These are phyloP conservation scores for Kalanchoe fedtschenkoi DNA, from an alignment of 164 flowering plant species.

Conservation along the genomic window DNA sequence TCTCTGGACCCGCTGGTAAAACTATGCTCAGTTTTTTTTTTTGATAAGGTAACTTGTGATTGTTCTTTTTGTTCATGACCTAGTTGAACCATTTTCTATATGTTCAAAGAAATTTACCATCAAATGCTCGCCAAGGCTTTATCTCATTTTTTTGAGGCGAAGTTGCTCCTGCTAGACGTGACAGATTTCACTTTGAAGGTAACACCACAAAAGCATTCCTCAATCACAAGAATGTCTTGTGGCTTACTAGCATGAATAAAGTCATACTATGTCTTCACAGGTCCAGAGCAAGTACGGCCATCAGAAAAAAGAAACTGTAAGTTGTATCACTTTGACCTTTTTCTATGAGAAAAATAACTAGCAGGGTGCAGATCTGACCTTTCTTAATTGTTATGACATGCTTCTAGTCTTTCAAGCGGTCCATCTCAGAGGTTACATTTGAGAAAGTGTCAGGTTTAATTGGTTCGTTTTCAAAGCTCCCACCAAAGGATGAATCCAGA, in stretches of 20 bases:
- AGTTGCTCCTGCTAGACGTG: conserved; percentile 32
- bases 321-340: conserved; percentile 7
- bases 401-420: conserved; percentile 25
- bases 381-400: not conserved
- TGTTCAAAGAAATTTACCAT: conserved; percentile 31
- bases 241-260: not conserved
- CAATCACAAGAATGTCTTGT: not conserved
- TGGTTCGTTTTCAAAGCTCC: conserved; percentile 28
- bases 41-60: not conserved
- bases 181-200: conserved; percentile 35
- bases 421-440: conserved; percentile 32
- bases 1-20: conserved; percentile 63
- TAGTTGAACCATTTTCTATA: not conserved
- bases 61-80: not conserved
- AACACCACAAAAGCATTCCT: not conserved
- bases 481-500: conserved; percentile 24
- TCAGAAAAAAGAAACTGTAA: conserved; percentile 31
- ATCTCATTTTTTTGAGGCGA: conserved; percentile 31
- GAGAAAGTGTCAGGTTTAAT: conserved; percentile 27
- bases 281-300: conserved; percentile 40
- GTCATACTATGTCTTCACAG: conserved; percentile 15
- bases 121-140: conserved; percentile 45
- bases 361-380: not conserved
- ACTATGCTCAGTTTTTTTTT: conserved; percentile 40
- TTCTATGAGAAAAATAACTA: not conserved